phyloP scores from a whole-genome alignment of 352 stramenopile species.

The Phytopythium boreale region DNA sequence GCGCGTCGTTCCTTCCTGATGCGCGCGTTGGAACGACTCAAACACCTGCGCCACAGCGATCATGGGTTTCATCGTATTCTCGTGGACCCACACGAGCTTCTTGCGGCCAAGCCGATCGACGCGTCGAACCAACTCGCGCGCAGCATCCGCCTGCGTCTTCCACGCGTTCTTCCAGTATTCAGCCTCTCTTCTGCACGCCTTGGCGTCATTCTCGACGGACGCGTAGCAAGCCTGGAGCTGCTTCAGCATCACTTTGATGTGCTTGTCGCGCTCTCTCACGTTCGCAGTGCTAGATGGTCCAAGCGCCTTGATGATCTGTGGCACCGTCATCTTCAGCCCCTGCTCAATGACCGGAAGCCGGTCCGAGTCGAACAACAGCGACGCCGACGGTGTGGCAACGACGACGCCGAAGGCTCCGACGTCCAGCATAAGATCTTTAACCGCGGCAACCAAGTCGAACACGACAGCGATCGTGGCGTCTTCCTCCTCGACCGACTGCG shows the following conservation, averaged over 20 bases:
- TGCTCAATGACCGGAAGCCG: slow-evolving; percentile 18
- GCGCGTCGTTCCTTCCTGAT: slow-evolving; percentile 13
- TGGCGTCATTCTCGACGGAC: slow-evolving; percentile 21
- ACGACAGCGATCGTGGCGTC: neutral
- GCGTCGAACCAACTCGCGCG: slow-evolving; percentile 15
- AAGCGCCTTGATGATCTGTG: slow-evolving; percentile 20
- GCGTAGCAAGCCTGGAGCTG: slow-evolving; percentile 27
- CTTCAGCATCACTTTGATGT: slow-evolving; percentile 33
- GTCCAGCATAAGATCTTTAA: slow-evolving; percentile 28
- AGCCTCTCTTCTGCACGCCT: slow-evolving; percentile 19
- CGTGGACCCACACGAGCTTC: slow-evolving; percentile 33
- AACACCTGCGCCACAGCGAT: slow-evolving; percentile 20
- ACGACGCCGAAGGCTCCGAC: slow-evolving; percentile 33
- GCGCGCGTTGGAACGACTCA: slow-evolving; percentile 23
- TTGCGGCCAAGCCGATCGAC: slow-evolving; percentile 26
- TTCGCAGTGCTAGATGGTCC: slow-evolving; percentile 10
- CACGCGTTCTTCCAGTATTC: slow-evolving; percentile 34
- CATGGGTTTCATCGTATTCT: slow-evolving; percentile 26
- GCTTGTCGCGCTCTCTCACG: slow-evolving; percentile 32
- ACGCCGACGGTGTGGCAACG: slow-evolving; percentile 11
- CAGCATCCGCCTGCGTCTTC: slow-evolving; percentile 26
- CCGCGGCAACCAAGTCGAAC: slow-evolving; percentile 15
- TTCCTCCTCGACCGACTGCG: slow-evolving; percentile 1
- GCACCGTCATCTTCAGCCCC: neutral
- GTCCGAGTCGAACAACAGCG: slow-evolving; percentile 1